These are phyloP conservation scores for Brassica nigra DNA, from an alignment of 345 rosid genomes.

Conservation along the genomic window DNA sequence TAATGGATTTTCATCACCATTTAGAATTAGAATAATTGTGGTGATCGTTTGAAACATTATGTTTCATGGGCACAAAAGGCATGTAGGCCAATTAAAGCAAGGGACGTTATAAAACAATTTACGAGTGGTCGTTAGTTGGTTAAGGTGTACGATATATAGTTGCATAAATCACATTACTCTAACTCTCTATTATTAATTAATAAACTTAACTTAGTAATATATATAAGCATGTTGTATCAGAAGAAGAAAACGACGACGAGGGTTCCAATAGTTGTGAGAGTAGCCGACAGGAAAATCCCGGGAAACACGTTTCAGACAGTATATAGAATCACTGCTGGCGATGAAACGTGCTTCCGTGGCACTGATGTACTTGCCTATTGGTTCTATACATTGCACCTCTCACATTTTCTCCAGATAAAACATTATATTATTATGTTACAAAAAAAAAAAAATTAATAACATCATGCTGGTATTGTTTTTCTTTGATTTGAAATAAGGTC, in stretches of 20 bases:
- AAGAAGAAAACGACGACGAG: constrained; percentile 33
- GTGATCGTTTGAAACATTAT: neutral
- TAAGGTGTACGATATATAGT: constrained; percentile 15
- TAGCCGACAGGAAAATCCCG: constrained; percentile 41
- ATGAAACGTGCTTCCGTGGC: constrained; percentile 39
- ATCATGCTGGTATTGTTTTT: neutral
- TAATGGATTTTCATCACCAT: no score
- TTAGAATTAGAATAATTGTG: neutral
- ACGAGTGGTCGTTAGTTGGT: constrained; percentile 30
- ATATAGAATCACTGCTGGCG: constrained; percentile 24
- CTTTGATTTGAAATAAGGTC: neutral
- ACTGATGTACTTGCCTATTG: constrained; percentile 30
- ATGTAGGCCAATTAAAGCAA: neutral
- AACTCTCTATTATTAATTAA: neutral
- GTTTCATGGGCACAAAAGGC: neutral
- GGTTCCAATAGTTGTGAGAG: constrained; percentile 36
- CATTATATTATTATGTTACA: neutral
- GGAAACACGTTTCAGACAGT: constrained; percentile 39
- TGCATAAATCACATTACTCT: neutral
- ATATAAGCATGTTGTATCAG: neutral
- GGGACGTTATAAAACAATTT: neutral
- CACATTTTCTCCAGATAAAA: neutral
- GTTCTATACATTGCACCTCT: constrained; percentile 32
- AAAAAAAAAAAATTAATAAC: neutral
- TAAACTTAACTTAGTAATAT: neutral